Percentiles rank a stretch among this genome's conserved stretches.
Evolutionary conservation across 352 stramenopile genomes (phyloP).

Genomic region (Pythium phragmitis): DNA sequence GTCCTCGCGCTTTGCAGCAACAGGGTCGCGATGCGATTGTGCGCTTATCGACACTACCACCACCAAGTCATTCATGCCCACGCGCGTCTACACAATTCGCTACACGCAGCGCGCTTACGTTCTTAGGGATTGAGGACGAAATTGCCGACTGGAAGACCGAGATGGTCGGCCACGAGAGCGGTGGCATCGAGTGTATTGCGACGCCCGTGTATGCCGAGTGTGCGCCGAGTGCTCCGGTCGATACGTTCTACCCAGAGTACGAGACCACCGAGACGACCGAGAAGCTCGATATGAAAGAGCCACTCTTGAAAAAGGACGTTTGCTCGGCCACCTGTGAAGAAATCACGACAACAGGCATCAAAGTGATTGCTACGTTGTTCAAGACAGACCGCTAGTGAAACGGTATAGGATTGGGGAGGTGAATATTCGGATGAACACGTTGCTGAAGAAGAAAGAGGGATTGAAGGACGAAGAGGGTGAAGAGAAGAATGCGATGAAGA

Average conservation of each 20-base stretch:
- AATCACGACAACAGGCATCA: neutral
- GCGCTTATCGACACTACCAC: neutral
- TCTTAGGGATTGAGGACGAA: neutral
- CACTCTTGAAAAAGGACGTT: neutral
- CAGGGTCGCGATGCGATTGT: neutral
- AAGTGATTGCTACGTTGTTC: neutral
- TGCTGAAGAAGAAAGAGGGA: too few species aligned
- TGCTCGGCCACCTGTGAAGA: conserved; percentile 1
- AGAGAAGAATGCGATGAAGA: too few species aligned
- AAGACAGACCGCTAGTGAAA: neutral
- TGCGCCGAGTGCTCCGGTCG: neutral
- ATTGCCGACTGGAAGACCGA: neutral
- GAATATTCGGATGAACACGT: too few species aligned
- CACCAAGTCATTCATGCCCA: neutral
- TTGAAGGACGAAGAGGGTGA: too few species aligned
- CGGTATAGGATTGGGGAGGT: too few species aligned
- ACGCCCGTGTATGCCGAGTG: neutral
- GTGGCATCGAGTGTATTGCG: neutral
- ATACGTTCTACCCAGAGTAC: neutral
- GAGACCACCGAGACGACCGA: neutral
- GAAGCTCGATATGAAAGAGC: neutral
- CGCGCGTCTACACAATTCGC: neutral
- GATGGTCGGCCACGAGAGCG: neutral
- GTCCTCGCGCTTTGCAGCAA: neutral
- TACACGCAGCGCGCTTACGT: neutral